Conservation (phyloP, 1,284 basidiomycete species). For the Apiotrichum laibachii region DNA sequence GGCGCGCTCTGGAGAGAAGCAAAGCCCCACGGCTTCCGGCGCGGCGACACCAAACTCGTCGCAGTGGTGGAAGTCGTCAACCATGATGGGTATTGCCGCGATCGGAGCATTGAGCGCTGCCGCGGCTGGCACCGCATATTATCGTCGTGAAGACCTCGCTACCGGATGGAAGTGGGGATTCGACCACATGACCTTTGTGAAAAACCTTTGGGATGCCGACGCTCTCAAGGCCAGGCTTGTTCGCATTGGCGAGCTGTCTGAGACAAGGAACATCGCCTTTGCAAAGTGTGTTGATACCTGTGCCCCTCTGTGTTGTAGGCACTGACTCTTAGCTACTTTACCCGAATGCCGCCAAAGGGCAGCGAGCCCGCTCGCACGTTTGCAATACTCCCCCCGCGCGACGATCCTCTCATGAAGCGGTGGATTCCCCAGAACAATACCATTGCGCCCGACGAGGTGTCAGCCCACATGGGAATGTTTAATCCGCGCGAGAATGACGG, state of each 20-base stretch:
- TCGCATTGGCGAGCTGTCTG: conserved; percentile 60
- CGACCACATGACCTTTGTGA: conserved; percentile 88
- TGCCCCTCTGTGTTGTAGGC: too few relatives aligned
- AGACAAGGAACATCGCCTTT: conserved; percentile 59
- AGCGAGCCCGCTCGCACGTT: conserved; percentile 66
- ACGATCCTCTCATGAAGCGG: conserved; percentile 57
- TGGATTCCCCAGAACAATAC: conserved; percentile 66
- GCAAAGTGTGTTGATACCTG: conserved; percentile 60
- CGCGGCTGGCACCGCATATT: conserved; percentile 78
- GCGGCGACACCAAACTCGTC: background rate
- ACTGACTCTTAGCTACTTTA: conserved; percentile 64
- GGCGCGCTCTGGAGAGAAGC: background rate
- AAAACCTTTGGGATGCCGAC: conserved; percentile 78
- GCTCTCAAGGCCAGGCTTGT: conserved; percentile 64
- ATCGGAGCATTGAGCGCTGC: conserved; percentile 73
- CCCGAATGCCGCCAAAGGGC: conserved; percentile 61
- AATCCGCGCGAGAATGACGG: conserved; percentile 76
- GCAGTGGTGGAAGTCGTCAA: conserved; percentile 27
- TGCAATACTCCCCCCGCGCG: conserved; percentile 64
- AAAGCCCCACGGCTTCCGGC: background rate
- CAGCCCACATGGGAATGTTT: conserved; percentile 90
- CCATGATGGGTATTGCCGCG: conserved; percentile 51
- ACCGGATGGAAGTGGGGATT: conserved; percentile 71
- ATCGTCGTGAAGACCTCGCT: conserved; percentile 62
- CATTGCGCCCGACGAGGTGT: conserved; percentile 71